Conservation (phyloP, 108 stramenopile species). For the Fragilariopsis cylindrus region DNA sequence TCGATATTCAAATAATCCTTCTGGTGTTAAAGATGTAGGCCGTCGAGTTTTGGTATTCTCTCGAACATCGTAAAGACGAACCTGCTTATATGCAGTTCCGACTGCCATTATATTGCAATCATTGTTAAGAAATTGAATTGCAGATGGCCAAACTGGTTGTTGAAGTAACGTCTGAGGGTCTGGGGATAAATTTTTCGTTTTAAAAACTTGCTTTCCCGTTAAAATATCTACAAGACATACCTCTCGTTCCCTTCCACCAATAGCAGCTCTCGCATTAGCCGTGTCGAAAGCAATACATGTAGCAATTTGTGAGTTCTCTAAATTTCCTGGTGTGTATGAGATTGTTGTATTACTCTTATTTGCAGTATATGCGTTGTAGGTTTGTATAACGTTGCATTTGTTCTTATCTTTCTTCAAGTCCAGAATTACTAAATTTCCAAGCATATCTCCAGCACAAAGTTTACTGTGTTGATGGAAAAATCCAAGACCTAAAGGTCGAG, state of each 20-base stretch:
- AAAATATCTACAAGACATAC: conserved; percentile 60
- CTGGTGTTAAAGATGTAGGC: conserved; percentile 56
- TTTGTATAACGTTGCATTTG: conserved; percentile 29
- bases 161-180: conserved; percentile 85
- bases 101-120: conserved; percentile 55
- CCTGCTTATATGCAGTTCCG: conserved; percentile 81
- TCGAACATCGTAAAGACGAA: conserved; percentile 82
- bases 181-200: conserved; percentile 84
- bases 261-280: conserved; percentile 39
- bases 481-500: conserved; percentile 29
- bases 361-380: conserved; percentile 37
- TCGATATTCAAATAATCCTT: conserved; percentile 58
- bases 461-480: conserved; percentile 18
- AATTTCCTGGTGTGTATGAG: conserved; percentile 62
- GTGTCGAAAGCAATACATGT: conserved; percentile 59
- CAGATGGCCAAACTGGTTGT: conserved; percentile 78
- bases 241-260: conserved; percentile 82
- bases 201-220: conserved; percentile 67
- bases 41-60: conserved; percentile 54
- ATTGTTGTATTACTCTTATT: conserved; percentile 37
- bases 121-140: conserved; percentile 52
- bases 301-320: conserved; percentile 51
- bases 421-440: conserved; percentile 39
- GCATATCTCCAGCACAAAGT: conserved; percentile 39
- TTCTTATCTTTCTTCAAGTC: conserved; percentile 22